Base-by-base conservation (phyloP, 1,284 basidiomycete genomes). In the Prillingera fragicola region DNA sequence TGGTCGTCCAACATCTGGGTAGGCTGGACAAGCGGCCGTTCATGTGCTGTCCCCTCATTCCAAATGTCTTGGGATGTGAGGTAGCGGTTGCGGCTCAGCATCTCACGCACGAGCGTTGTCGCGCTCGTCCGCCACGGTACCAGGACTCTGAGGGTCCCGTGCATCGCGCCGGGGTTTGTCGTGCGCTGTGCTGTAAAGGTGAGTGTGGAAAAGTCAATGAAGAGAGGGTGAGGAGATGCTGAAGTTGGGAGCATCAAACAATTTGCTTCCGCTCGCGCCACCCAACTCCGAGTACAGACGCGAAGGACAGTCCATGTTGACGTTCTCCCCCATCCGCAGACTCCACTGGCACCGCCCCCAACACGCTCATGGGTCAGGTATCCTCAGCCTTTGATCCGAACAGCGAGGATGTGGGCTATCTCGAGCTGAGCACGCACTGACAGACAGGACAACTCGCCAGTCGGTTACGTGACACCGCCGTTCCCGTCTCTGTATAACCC, bases 401-500 rank as follows among this genome's bases (percentile, higher is more conserved):
- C 33, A 41, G 40, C 24, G 54, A 51, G 32, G n/a, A n/a, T n/a
- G 41, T 42, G 33, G 23, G 34, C 15, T 15, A 27, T 14, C 8
- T 27, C 25, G 8, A 5, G 2, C n/a, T n/a, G n/a, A n/a, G n/a
- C n/a, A n/a, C n/a, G n/a, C n/a, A n/a, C n/a, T n/a, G 17, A 34
- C 10, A 6, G 14, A 17, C 21, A 33, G 25, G 24, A 24, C 18
- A 46, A 62, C 22, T 21, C 38, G 38, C 67, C 67, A 1, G 55
- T 54, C 13, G 59, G 56, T 18, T 70, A 70, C 41, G 38, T 42
- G 8, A 55, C 51, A 3, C 75, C 74, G 14, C 38, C 63, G 25
- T 78, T 75, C 63, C 77, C 77, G 12, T 76, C 76, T 7, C 65
- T 78, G 1, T 78, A 78, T 57, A 69, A 73, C 53, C 72, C 74